Evolutionary conservation across 2,329 filamentous ascomycete genomes (phyloP), one percentile per base, ranked within the genome.

Genomic region (Penicillium sp.): DNA sequence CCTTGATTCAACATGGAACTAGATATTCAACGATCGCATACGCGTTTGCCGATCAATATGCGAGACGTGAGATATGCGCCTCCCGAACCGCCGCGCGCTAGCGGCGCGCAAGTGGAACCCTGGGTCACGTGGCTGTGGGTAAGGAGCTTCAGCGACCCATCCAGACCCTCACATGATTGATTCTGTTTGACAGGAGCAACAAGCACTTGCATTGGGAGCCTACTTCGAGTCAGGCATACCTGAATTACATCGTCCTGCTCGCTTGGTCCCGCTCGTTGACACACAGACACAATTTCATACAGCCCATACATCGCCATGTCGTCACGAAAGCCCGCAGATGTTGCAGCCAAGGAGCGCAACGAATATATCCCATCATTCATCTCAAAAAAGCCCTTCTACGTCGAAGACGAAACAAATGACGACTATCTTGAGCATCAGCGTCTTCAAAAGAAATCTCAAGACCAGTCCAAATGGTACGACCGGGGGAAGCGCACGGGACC

Each of bases 311-410:
- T 32, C 29, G 4, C 29, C 50, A 72, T 71, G 67, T 72, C 70
- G 26, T 43, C 40, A 12, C 65, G 76, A 55, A 79, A 78, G 58
- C 76, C 76, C 12, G 71, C 69, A 39, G 76, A 79, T 55, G 72
- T 76, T 45, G 75, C 78, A 60, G 75, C 63, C 53, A 95, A 95
- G 68, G 90, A 95, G 70, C 89, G 93, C 71, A 98, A 98, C 78
- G 84, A 96, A 69, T 98, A 98, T 77, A 98, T 98, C 63, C 93
- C 93, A 5, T 84, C 88, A 46, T 98, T 96, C 78, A 98, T 98
- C 73, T 90, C 90, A 61, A 96, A 95, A 70, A 90, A 94, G 59
- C 93, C 93, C 4, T 98, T 98, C 73, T 98, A 97, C 70, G 84
- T 94, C 46, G 83, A 81, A 60, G 88, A 90, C 65, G 84, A 85